Evolutionary conservation across 148 eudicot species (phyloP).

Genomic region (Arbutus unedo): DNA sequence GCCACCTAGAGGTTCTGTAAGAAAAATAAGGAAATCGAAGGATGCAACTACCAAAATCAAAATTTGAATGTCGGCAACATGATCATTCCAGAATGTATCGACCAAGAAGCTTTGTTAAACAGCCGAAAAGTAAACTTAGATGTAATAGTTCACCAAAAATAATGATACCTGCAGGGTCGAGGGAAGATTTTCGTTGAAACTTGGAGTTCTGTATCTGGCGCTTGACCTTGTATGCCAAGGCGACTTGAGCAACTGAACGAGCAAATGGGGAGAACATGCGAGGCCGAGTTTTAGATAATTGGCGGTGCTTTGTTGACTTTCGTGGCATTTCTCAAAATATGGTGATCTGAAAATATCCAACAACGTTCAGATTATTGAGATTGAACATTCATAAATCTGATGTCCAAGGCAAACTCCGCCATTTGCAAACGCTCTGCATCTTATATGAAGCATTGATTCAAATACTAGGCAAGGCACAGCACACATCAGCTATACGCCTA

Average conservation of each 20-base stretch:
- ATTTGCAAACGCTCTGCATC: neutral
- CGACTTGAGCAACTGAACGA: constrained; percentile 48
- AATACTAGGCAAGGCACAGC: neutral
- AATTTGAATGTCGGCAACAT: neutral
- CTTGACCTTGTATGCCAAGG: constrained; percentile 29
- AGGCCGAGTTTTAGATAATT: constrained; percentile 32
- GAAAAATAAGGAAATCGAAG: neutral
- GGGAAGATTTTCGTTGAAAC: constrained; percentile 20
- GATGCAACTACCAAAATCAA: neutral
- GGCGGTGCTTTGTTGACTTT: constrained; percentile 44
- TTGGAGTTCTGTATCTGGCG: constrained; percentile 24
- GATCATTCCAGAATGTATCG: neutral
- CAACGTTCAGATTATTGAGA: neutral
- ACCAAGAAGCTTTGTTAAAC: neutral
- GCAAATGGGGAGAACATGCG: constrained; percentile 63
- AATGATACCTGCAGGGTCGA: constrained; percentile 36
- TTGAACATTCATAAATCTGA: neutral
- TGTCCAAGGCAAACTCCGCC: neutral
- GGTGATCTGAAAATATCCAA: constrained; percentile 3
- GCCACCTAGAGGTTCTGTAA: constrained; percentile 24
- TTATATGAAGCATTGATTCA: neutral
- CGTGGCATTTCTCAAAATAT: constrained; percentile 47
- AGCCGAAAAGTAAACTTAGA: neutral
- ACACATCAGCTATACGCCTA: neutral
- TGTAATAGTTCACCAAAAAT: neutral